Base-by-base conservation (phyloP, 306 rosid genomes). In the Alnus glutinosa region DNA sequence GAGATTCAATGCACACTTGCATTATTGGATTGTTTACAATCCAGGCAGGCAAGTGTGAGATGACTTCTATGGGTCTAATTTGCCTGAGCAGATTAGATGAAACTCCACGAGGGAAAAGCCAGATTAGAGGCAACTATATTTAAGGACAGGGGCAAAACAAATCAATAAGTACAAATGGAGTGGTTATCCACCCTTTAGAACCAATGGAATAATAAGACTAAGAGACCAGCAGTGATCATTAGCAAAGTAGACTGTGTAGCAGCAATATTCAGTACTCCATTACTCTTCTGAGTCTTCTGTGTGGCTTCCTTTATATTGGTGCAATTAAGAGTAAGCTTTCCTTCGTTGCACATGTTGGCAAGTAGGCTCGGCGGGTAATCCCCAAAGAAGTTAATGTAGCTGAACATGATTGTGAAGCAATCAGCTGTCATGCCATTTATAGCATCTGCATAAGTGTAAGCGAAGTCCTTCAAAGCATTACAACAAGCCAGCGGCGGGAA, bases 331-430 rank as follows among this genome's bases (percentile, higher is more conserved):
- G 98, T 97, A 19, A 88, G 66, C 5, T 80, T 62, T 0, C 86
- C 96, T 80, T 88, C 99, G 28, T 81, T 84, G 82, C 98, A 95
- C 52, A 88, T 79, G 72, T 91, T 83, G 1, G 98, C 85, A 75
- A 93, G 92, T 9, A 95, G 84, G 66, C 98, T 96, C 44, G 99
- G 94, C 2, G 97, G 98, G 86, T 95, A 95, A 49, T 88, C 88
- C 0, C 98, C 98, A 50, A 90, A 92, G 51, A 91, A 51, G 77
- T 89, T 95, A 18, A 95, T 95, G 94, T 95, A 92, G 81, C 93
- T 95, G 68, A 95, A 95, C 99, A 95, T 95, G 44, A 89, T 88
- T 0, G 82, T 6, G 4, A 90, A 86, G 15, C 98, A 92, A 70
- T 95, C 88, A 9, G 47, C 86, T 61, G 83, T 61, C 70, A 54